phyloP scores from a whole-genome alignment of 2,329 filamentous ascomycete genomes.

The Ophiostoma ulmi region DNA sequence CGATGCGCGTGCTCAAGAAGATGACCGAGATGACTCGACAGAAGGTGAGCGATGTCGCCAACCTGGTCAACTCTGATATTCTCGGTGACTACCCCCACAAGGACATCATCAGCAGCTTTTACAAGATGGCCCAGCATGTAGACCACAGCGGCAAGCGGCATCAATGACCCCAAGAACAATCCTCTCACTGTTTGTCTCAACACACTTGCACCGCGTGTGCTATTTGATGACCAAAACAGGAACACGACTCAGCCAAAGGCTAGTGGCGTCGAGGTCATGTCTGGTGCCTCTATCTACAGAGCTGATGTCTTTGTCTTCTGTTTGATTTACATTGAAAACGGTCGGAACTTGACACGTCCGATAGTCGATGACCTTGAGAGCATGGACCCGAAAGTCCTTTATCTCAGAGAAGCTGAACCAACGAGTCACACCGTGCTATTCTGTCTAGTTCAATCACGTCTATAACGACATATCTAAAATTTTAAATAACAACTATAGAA shows the following conservation, averaged over 20 bases:
- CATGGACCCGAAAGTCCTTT: background rate
- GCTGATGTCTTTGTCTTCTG: background rate
- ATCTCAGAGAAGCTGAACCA: background rate
- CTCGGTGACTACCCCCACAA: conserved; percentile 23
- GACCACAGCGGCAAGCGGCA: background rate
- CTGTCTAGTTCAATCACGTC: background rate
- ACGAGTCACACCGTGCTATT: background rate
- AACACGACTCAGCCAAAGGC: background rate
- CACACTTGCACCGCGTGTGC: background rate
- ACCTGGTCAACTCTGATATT: conserved; percentile 26
- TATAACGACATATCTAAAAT: background rate
- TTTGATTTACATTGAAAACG: background rate
- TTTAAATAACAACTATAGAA: background rate
- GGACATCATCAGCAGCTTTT: conserved; percentile 13
- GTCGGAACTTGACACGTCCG: background rate
- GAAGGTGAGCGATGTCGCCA: conserved; percentile 30
- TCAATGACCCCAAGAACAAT: background rate
- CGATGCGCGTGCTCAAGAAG: background rate
- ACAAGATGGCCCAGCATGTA: background rate
- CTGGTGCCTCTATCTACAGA: background rate
- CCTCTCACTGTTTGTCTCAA: background rate
- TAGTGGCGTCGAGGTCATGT: background rate
- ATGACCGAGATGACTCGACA: conserved; percentile 43
- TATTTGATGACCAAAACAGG: background rate
- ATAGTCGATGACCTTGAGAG: background rate